Base-by-base conservation (phyloP, 148 eudicot genomes). In the Tetragonia tetragonoides region DNA sequence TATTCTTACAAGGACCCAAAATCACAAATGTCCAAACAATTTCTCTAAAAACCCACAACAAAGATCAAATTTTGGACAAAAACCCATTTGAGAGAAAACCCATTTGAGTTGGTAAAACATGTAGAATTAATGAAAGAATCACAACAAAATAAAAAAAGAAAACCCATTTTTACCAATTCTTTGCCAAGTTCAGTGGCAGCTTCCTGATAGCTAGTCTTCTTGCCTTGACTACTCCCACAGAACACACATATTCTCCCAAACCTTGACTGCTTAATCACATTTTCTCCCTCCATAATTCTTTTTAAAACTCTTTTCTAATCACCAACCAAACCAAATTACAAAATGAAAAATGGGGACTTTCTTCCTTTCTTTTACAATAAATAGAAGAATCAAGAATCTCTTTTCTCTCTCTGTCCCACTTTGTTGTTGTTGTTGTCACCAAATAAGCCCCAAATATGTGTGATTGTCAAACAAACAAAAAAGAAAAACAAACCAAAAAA, bases 221-320 rank as follows among this genome's bases (percentile, higher is more conserved):
- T 95, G 53, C 99, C 99, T 76, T 93, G 99, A 80, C 99, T 95
- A 78, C 99, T 95, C 23, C 99, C 99, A 87, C 99, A 95, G 74
- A 95, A 95, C 37, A 95, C 99, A 87, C 99, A 95, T 66, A 95
- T 90, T 78, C 94, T 90, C 86, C 87, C 89, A 84, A 95, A 95
- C 81, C 70, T 95, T 47, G 97, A 93, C 53, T 65, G 78, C 79
- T 81, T 86, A 66, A 80, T 81, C 81, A 88, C 92, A 86, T 80
- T 78, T 68, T 73, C 88, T 78, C 81, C 92, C 87, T 92, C 97
- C 97, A 93, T 92, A 79, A 40, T 66, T 39, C 12, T 62, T 68
- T 44, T 17, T 47, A 15, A 6, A 37, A 10, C 11, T 12, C 77
- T 23, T 65, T 74, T 66, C 65, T 28, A 51, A 37, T 79, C 53